Evolutionary conservation across 495 filamentous ascomycete species (phyloP).

Genomic region (Friedmanniomyces simplex): DNA sequence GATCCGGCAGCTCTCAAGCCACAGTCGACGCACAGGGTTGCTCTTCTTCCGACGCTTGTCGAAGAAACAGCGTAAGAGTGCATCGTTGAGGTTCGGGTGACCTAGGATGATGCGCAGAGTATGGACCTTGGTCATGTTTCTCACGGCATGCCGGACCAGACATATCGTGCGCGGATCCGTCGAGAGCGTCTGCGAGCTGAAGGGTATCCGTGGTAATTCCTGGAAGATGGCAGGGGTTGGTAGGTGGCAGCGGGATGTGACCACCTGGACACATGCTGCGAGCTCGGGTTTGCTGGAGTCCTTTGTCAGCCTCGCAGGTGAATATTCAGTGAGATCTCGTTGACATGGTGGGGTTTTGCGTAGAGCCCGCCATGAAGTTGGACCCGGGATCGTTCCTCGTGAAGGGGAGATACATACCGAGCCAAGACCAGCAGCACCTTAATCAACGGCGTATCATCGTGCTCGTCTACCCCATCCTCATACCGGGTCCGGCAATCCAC

Average conservation of each 20-base stretch:
- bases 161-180: conserved; percentile 18
- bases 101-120: conserved; percentile 28
- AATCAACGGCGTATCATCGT: conserved; percentile 30
- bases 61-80: conserved; percentile 25
- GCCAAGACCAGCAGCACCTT: conserved; percentile 24
- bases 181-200: conserved; percentile 23
- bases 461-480: conserved; percentile 19
- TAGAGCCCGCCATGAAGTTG: too few species aligned
- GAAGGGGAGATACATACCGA: too few species aligned
- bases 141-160: conserved; percentile 23
- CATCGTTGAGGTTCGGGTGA: conserved; percentile 24
- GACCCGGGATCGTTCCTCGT: too few species aligned
- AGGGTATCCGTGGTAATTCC: conserved; percentile 25
- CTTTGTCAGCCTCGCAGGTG: too few species aligned
- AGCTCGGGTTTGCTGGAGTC: conserved; percentile 16
- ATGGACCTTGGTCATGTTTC: conserved; percentile 25
- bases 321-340: too few species aligned
- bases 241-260: conserved; percentile 28
- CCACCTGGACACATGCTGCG: conserved; percentile 22
- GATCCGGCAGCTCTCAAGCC: conserved; percentile 30
- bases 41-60: conserved; percentile 12
- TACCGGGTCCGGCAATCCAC: conserved; percentile 19
- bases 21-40: conserved; percentile 25
- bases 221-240: conserved; percentile 27
- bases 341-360: too few species aligned